Evolutionary conservation across 1,139 yeast species (phyloP), one percentile per base, ranked within the genome.

Genomic region (Pichia sp.): DNA sequence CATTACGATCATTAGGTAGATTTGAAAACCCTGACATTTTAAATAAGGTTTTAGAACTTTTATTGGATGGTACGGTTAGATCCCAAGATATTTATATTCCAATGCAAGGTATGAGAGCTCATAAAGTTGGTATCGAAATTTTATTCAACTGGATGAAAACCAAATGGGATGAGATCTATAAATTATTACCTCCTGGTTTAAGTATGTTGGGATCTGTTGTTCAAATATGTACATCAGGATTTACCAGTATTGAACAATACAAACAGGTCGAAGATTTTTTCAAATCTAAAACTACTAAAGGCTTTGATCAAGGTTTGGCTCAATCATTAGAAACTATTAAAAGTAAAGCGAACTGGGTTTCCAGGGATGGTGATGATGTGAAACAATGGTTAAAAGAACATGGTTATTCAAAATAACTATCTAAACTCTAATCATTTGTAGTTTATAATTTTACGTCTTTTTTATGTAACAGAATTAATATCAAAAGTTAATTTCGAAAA

Each of bases 41-140:
- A 50, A 67, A 75, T 54, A 80, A 78, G 65, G 80, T 87, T 12
- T 69, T 84, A 42, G 72, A 66, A 4, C 70, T 76, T 58, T 65
- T 86, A 52, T 72, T 86, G 51, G 81, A 85, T 60, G 81, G 87
- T 31, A 77, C 82, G 31, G 73, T 89, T 53, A 82, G 85, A 60
- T 69, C 78, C 29, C 97, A 90, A 69, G 97, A 90, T 64, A 76
- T 86, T 47, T 81, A 80, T 62, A 75, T 82, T 51, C 89, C 95
- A 55, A 71, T 90, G 75, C 76, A 70, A 51, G 89, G 94, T 35
- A 68, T 87, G 66, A 71, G 83, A 57, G 60, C 76, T 20, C 80
- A 79, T 58, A 70, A 67, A 47, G 71, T 69, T 38, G 95, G 96
- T 67, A 70, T 78, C 51, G 72, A 73, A 54, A 75, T 78, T 22